A percentile compares a stretch with the other conserved stretches of the same genome.
These are phyloP conservation scores for Podaxis rugospora DNA, from an alignment of 768 basidiomycete species.

Conservation along the genomic window DNA sequence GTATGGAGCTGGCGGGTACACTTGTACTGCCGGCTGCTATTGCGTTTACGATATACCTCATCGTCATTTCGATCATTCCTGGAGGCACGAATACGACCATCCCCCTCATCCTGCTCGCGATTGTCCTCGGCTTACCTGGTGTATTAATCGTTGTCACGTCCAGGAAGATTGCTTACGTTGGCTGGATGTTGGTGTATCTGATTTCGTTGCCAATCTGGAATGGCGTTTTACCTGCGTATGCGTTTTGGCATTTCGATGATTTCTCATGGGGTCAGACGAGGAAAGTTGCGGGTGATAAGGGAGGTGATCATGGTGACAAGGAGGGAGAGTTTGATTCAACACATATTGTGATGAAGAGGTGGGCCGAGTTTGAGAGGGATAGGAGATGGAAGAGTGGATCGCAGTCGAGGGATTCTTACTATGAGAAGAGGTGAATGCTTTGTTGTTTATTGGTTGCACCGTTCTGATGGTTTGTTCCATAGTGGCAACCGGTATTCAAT, in stretches of 20 bases:
- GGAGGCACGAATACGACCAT: constrained; percentile 75
- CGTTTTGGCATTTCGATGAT: constrained; percentile 99
- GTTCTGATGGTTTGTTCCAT: constrained; percentile 13
- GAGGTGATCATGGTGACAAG: constrained; percentile 79
- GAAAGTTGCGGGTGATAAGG: constrained; percentile 70
- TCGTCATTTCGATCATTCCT: constrained; percentile 85
- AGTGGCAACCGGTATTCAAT: constrained; percentile 63
- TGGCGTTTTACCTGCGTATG: constrained; percentile 89
- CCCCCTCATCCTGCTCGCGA: constrained; percentile 86
- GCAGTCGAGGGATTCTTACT: constrained; percentile 72
- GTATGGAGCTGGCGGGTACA: constrained; percentile 97
- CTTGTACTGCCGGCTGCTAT: constrained; percentile 97
- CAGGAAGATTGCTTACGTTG: constrained; percentile 88
- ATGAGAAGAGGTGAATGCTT: constrained; percentile 68
- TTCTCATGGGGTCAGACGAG: constrained; percentile 98
- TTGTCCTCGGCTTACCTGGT: constrained; percentile 95
- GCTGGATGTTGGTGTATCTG: constrained; percentile 97
- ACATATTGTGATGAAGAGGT: constrained; percentile 98
- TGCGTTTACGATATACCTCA: constrained; percentile 92
- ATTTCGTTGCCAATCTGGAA: constrained; percentile 96
- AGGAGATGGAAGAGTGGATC: constrained; percentile 88
- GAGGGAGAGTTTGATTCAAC: constrained; percentile 96
- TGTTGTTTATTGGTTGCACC: constrained; percentile 2
- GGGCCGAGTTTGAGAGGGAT: constrained; percentile 98
- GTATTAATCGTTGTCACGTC: constrained; percentile 94